These are phyloP conservation scores for Lathyrus tuberosus DNA, from an alignment of 306 rosid genomes.

Conservation along the genomic window DNA sequence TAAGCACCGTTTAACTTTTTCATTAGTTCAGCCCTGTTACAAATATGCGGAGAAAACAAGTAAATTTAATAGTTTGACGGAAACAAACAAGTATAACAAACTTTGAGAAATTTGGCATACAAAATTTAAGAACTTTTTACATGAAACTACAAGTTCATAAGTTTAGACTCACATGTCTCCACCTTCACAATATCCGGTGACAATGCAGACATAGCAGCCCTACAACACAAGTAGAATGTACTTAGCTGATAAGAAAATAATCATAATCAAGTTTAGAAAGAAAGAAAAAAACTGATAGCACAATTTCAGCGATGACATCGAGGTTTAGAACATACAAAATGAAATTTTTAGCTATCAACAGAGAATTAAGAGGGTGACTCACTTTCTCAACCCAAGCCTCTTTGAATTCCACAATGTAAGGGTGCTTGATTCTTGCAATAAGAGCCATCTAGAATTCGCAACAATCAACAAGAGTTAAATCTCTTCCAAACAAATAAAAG, in stretches of 20 bases:
- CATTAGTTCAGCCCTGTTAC: conserved; percentile 90
- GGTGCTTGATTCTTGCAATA: conserved; percentile 93
- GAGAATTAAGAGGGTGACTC: conserved; percentile 31
- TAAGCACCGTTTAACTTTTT: conserved; percentile 80
- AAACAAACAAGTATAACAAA: conserved; percentile 21
- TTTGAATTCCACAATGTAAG: conserved; percentile 90
- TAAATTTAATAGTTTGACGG: neutral
- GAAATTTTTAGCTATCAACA: neutral
- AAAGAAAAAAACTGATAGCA: no score
- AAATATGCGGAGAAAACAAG: conserved; percentile 25
- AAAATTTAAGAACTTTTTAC: conserved; percentile 23
- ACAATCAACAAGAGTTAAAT: conserved; percentile 23
- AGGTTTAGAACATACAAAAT: conserved; percentile 8
- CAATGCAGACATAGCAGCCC: conserved; percentile 99
- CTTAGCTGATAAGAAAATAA: conserved; percentile 24
- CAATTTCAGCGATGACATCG: neutral
- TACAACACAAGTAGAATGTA: conserved; percentile 49
- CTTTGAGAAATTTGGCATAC: conserved; percentile 2
- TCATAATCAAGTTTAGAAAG: neutral
- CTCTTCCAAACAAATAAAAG: conserved; percentile 26
- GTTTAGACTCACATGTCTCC: conserved; percentile 93
- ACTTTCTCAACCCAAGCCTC: conserved; percentile 99
- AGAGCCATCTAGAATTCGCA: conserved; percentile 81
- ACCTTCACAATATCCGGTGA: conserved; percentile 98
- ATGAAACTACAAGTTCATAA: conserved; percentile 25